Evolutionary conservation across 805 yeast genomes (phyloP).

Genomic region (Nakazawaea ishiwadae): DNA sequence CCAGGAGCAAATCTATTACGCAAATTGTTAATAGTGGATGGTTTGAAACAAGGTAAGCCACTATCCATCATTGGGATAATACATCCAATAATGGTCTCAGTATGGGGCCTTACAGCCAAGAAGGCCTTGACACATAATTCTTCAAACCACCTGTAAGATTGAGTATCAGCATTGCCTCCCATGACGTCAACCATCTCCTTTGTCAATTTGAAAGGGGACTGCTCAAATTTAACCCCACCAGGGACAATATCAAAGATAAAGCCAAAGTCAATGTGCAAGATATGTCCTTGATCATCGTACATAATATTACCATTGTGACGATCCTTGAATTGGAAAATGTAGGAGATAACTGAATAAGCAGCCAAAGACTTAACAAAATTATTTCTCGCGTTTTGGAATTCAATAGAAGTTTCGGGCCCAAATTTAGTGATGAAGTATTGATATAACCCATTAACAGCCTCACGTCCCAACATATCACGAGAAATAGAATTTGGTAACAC

Average conservation of each 20-base stretch:
- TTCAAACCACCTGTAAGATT: slow-evolving; percentile 90
- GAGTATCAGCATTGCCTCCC: slow-evolving; percentile 87
- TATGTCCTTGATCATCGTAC: slow-evolving; percentile 93
- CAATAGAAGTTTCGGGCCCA: slow-evolving; percentile 90
- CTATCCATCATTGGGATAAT: slow-evolving; percentile 92
- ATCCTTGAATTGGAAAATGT: slow-evolving; percentile 89
- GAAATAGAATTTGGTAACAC: slow-evolving; percentile 93
- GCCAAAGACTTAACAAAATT: slow-evolving; percentile 93
- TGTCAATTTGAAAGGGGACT: slow-evolving; percentile 96
- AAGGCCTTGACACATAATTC: slow-evolving; percentile 92
- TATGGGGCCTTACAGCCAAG: slow-evolving; percentile 81
- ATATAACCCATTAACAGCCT: slow-evolving; percentile 94
- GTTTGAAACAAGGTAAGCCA: slow-evolving; percentile 95
- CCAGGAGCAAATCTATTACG: slow-evolving; percentile 74
- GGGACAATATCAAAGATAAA: slow-evolving; percentile 98
- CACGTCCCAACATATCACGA: slow-evolving; percentile 98
- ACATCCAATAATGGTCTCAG: slow-evolving; percentile 78
- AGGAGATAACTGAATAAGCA: slow-evolving; percentile 89
- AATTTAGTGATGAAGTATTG: slow-evolving; percentile 89
- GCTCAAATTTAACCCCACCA: slow-evolving; percentile 97
- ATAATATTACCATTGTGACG: slow-evolving; percentile 97
- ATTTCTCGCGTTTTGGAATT: slow-evolving; percentile 86
- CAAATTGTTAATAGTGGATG: slow-evolving; percentile 75
- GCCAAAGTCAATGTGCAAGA: slow-evolving; percentile 95
- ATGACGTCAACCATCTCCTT: slow-evolving; percentile 93